phyloP scores from a whole-genome alignment of 2,329 filamentous ascomycete genomes.

The Drechslerella stenobrocha region DNA sequence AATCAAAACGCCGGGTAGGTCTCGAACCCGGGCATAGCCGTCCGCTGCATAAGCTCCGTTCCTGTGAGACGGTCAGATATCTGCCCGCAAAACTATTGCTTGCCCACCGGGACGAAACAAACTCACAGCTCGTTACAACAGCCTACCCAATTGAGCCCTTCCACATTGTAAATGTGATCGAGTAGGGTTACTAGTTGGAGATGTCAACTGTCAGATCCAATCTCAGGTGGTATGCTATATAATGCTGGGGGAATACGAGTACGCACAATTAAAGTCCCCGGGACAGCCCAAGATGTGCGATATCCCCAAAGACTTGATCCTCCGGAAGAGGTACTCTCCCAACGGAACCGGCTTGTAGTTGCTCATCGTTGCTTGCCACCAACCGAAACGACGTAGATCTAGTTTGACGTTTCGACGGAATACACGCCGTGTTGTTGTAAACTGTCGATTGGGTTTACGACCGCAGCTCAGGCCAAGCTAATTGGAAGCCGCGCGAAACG shows the following conservation, averaged over 20 bases:
- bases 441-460: not conserved
- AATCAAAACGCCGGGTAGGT: slow-evolving; percentile 58
- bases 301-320: slow-evolving; percentile 52
- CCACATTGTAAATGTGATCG: slow-evolving; percentile 54
- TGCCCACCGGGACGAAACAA: not conserved
- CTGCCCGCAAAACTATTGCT: not conserved
- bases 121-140: slow-evolving; percentile 54
- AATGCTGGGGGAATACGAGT: too few species aligned
- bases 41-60: slow-evolving; percentile 60
- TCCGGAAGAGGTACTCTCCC: slow-evolving; percentile 53
- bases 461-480: too few species aligned
- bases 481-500: too few species aligned
- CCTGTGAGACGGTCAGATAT: slow-evolving; percentile 8
- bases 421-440: slow-evolving; percentile 1
- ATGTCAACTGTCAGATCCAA: not conserved
- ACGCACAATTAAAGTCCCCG: slow-evolving; percentile 54
- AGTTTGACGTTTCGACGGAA: too few species aligned
- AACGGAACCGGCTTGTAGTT: slow-evolving; percentile 51
- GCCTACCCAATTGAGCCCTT: slow-evolving; percentile 55
- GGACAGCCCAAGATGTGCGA: slow-evolving; percentile 54
- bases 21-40: slow-evolving; percentile 61
- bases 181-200: slow-evolving; percentile 50
- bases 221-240: not conserved
- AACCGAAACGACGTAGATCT: not conserved
- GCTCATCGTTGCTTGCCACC: slow-evolving; percentile 23